Percentiles rank a stretch among this genome's conserved stretches.
phyloP scores from a whole-genome alignment of 1,284 basidiomycete species.

The Sanghuangporus weigelae region DNA sequence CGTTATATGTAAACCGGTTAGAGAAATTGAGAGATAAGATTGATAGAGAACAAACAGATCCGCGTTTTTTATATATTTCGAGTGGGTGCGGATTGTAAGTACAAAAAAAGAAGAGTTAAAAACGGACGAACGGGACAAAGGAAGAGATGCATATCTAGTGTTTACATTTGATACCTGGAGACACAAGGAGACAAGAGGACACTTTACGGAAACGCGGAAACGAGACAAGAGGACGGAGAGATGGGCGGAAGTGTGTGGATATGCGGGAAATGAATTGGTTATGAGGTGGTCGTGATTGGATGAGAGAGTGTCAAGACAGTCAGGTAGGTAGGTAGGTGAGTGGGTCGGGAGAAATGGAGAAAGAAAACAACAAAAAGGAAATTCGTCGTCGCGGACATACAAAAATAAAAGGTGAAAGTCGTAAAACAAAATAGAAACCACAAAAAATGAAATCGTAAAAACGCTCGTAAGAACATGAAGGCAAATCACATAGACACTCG shows the following conservation, averaged over 20 bases:
- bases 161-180: conserved; percentile 19
- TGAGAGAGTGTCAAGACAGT: background rate
- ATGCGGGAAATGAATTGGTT: background rate
- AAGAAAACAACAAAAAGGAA: conserved; percentile 19
- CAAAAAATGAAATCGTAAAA: background rate
- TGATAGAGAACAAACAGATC: too few relatives aligned
- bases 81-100: background rate
- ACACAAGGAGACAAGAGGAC: background rate
- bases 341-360: conserved; percentile 21
- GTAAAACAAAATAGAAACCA: background rate
- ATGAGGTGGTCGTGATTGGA: background rate
- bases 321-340: background rate
- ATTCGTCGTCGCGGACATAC: background rate
- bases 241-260: background rate
- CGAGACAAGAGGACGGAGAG: background rate
- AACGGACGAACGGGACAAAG: background rate
- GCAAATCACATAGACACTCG: background rate
- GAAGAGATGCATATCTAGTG: conserved; percentile 19
- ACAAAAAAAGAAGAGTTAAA: background rate
- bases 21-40: too few relatives aligned
- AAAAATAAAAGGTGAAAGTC: background rate
- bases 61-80: background rate
- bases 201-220: background rate
- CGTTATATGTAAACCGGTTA: too few relatives aligned
- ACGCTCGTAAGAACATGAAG: background rate